Conservation (phyloP, 2,329 filamentous ascomycete genomes). For the Alternaria dauci region DNA sequence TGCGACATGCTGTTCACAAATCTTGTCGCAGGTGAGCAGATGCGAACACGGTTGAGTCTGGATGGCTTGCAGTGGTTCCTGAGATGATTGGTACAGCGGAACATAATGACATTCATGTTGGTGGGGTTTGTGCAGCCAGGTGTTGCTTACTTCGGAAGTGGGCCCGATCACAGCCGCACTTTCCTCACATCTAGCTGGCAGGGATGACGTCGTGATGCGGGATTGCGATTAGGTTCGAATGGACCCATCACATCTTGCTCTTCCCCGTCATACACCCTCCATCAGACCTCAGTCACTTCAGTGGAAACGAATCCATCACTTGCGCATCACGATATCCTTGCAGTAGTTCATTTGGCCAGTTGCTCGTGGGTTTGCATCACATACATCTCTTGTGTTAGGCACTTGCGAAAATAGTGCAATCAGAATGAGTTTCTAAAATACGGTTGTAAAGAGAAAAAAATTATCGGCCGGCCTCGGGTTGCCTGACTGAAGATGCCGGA, state of each 20-base stretch:
- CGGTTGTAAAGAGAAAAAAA: not conserved
- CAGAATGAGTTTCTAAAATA: not conserved
- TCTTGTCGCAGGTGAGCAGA: conserved; percentile 4
- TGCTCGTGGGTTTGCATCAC: not conserved
- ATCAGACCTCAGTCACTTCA: too few species aligned
- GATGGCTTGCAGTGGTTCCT: not conserved
- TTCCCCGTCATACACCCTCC: not conserved
- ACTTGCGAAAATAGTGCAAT: not conserved
- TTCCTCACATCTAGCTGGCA: not conserved
- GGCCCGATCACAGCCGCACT: conserved; percentile 13
- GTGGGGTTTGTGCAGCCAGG: conserved; percentile 6
- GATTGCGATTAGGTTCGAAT: not conserved
- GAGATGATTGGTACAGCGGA: conserved; percentile 8
- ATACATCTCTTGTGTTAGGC: not conserved
- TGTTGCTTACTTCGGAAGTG: conserved; percentile 13
- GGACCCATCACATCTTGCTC: not conserved
- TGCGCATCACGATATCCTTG: too few species aligned
- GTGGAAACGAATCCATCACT: too few species aligned
- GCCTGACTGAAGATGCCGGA: not conserved
- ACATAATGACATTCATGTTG: conserved; percentile 14
- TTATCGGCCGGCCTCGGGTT: not conserved
- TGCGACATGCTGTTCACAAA: conserved; percentile 22
- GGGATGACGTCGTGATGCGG: conserved; percentile 8
- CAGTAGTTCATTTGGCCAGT: not conserved
- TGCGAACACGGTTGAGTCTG: not conserved